Percentiles rank a stretch among this genome's conserved stretches.
Evolutionary conservation across 768 basidiomycete genomes (phyloP).

Genomic region (Tylopilus sp.): DNA sequence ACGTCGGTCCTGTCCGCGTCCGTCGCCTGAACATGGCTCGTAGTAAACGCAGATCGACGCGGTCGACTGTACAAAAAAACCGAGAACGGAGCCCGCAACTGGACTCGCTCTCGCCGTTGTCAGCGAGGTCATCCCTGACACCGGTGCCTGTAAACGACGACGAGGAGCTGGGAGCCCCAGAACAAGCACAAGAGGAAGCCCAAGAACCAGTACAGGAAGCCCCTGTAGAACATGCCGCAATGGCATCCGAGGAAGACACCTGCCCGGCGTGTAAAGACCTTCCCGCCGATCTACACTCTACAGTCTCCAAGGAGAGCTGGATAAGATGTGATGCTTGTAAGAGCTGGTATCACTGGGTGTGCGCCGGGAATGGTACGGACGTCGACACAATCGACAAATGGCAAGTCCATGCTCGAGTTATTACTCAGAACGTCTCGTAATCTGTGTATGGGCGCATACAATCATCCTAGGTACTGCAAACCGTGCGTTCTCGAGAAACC

Average conservation of each 20-base stretch:
- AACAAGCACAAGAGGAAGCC: conserved; percentile 15
- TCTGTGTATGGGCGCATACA: conserved; percentile 16
- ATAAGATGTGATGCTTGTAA: conserved; percentile 80
- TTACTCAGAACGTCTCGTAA: conserved; percentile 12
- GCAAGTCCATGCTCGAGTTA: conserved; percentile 38
- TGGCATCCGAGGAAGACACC: conserved; percentile 27
- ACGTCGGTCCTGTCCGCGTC: conserved; percentile 5
- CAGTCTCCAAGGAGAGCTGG: conserved; percentile 70
- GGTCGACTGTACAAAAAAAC: conserved; percentile 35
- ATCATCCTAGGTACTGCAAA: conserved; percentile 59
- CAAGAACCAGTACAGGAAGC: conserved; percentile 13
- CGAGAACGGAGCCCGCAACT: conserved; percentile 32
- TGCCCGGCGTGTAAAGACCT: conserved; percentile 54
- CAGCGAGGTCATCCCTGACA: conserved; percentile 28
- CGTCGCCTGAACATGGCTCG: conserved; percentile 38
- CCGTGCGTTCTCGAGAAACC: conserved; percentile 59
- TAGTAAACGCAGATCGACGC: conserved; percentile 41
- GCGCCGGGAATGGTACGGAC: conserved; percentile 64
- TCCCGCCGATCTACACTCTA: conserved; percentile 25
- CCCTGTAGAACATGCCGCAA: conserved; percentile 5
- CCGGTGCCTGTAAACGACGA: conserved; percentile 25
- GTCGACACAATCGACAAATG: conserved; percentile 75
- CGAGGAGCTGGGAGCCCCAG: conserved; percentile 11
- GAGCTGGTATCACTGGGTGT: conserved; percentile 82
- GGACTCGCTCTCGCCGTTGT: conserved; percentile 31